Evolutionary conservation across 139 green algal genomes (phyloP), one percentile per base, ranked within the genome.

Genomic region (Closterium sp.): DNA sequence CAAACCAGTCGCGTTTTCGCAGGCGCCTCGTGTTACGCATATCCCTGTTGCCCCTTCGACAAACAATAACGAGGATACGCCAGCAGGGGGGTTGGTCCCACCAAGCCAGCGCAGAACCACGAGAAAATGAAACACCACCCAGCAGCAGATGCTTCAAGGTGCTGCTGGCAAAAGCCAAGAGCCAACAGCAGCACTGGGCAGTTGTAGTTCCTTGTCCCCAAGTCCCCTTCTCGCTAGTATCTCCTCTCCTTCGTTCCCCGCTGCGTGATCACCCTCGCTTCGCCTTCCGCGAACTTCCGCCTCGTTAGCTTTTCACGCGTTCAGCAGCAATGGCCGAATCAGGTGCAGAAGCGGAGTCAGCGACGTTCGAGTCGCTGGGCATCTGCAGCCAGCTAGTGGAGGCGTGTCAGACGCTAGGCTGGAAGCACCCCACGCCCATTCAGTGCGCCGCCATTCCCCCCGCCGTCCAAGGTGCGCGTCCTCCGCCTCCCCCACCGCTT

Each of bases 311-410:
- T n/a, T n/a, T n/a, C n/a, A n/a, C n/a, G n/a, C n/a, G n/a, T n/a
- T n/a, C n/a, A n/a, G n/a, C n/a, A 28, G 55, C 55, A 19, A 76
- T 76, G 55, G 55, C 55, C 55, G 55, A 76, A 76, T 76, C 55
- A 28, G 55, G 55, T 19, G 55, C 55, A 19, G 55, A 76, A 16
- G 55, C 16, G 55, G 55, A 76, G 4, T 28, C 33, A 35, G 87
- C 69, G 10, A n/a, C 87, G 76, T 94, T 94, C 84, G 89, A 25
- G 33, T 34, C 88, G 32, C 33, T 94, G 16, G 92, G 92, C 21
- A 86, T 94, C 0, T 93, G 92, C 90, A 34, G 34, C 10, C 92
- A 93, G 90, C 90, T 94, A n/a, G 89, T 32, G 25, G 92, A 94
- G 32, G 92, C 92, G 23, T 91, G 34, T 28, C 31, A 43, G 3